Evolutionary conservation across 2,329 filamentous ascomycete species (phyloP).

Genomic region (Emmonsiellopsis sp.): DNA sequence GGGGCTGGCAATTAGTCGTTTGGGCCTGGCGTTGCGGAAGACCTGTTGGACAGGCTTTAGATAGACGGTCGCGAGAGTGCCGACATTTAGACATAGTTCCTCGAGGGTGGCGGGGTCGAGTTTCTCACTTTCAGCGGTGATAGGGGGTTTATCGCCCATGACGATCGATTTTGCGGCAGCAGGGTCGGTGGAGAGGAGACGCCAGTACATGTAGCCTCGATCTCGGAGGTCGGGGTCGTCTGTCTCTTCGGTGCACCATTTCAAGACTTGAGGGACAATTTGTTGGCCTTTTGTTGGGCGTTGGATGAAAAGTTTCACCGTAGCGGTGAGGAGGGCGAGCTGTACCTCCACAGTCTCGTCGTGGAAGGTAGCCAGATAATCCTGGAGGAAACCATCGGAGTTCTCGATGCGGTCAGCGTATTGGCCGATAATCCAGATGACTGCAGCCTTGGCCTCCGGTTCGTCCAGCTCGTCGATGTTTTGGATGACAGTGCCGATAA

Average conservation of each 20-base stretch:
- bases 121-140: slow-evolving; percentile 92
- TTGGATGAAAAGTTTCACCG: slow-evolving; percentile 96
- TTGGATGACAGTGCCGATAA: slow-evolving; percentile 91
- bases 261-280: slow-evolving; percentile 85
- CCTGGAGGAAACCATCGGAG: slow-evolving; percentile 83
- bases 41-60: slow-evolving; percentile 96
- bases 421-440: slow-evolving; percentile 99
- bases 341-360: slow-evolving; percentile 96
- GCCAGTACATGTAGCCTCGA: slow-evolving; percentile 99
- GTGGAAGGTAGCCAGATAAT: slow-evolving; percentile 87
- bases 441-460: slow-evolving; percentile 93
- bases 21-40: slow-evolving; percentile 77
- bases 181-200: slow-evolving; percentile 85
- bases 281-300: slow-evolving; percentile 89
- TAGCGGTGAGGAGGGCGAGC: slow-evolving; percentile 85
- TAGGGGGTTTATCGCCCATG: slow-evolving; percentile 95
- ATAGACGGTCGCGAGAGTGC: slow-evolving; percentile 93
- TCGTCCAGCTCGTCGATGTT: slow-evolving; percentile 95
- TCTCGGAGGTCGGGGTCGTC: slow-evolving; percentile 96
- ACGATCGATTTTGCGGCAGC: slow-evolving; percentile 77
- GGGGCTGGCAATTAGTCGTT: slow-evolving; percentile 71
- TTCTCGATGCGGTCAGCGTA: slow-evolving; percentile 98
- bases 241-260: slow-evolving; percentile 99
- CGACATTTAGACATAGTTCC: slow-evolving; percentile 94
- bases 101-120: slow-evolving; percentile 85